Evolutionary conservation across 2,329 filamentous ascomycete genomes (phyloP), one percentile per base, ranked within the genome.

Genomic region (Penicillium sp.): DNA sequence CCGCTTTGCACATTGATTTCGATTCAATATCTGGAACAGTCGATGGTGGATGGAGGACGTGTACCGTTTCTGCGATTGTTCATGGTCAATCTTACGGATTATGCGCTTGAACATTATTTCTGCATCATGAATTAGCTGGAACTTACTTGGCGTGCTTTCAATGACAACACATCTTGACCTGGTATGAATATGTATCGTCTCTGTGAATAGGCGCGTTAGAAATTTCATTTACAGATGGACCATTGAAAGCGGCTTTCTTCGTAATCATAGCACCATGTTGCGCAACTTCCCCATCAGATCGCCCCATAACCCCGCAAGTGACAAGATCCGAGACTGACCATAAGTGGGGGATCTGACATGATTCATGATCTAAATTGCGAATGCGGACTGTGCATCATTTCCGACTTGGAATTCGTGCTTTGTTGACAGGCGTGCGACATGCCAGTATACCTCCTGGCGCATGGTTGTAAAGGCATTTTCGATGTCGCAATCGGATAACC

Each of bases 1-100:
- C 51, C 58, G 67, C 29, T 72, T 74, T 54, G 66, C 64, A 2
- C 64, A 69, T 54, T 68, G 31, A 38, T 38, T 21, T 21, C 18
- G 12, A n/a, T 7, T 21, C 16, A 21, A 26, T 3, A 7, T 26
- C 24, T 26, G 24, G 24, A 5, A 26, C 4, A 26, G 6, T 26
- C 24, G 24, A 7, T 26, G 24, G 5, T 7, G 24, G 24, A 26
- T 26, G 6, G 13, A 6, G 31, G 2, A n/a, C 31, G 31, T 4
- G 4, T n/a, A 6, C 13, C n/a, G 4, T n/a, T 16, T 36, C n/a
- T 36, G 18, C 33, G 5, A 3, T 7, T 29, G 3, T 29, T 36
- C n/a, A 15, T 18, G 5, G 6, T 16, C 18, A n/a, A 16, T 36
- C 33, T 36, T 7, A n/a, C 4, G 7, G 33, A 2, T n/a, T 2